phyloP scores from a whole-genome alignment of 371 early-diverging fungal genomes.

The Nematocida sp. region DNA sequence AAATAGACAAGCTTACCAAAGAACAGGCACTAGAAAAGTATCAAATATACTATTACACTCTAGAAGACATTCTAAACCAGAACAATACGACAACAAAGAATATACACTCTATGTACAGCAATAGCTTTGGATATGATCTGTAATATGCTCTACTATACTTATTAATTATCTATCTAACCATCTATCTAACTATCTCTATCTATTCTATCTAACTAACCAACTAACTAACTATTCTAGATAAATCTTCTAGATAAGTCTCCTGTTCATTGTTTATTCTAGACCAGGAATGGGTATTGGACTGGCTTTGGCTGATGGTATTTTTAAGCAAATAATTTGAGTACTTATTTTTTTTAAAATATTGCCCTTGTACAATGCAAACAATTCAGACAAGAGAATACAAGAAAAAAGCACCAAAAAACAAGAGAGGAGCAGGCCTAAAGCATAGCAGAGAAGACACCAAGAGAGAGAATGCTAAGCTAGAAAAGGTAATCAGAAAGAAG shows the following conservation, averaged over 20 bases:
- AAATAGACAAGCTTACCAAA: conserved; percentile 4
- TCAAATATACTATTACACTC: conserved; percentile 38
- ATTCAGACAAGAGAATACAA: conserved; percentile 32
- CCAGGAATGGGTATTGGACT: no score
- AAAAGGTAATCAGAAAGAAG: conserved; percentile 54
- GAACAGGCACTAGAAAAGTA: conserved; percentile 9
- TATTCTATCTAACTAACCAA: no score
- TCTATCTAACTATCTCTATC: no score
- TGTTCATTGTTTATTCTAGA: no score
- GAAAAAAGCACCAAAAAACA: conserved; percentile 35
- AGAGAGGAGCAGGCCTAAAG: conserved; percentile 18
- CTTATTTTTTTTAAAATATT: conserved; percentile 24
- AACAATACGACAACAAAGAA: neutral
- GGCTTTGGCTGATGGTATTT: no score
- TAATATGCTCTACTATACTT: neutral
- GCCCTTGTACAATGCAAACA: conserved; percentile 34
- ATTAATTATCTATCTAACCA: no score
- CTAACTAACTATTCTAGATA: no score
- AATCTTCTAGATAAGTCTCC: no score
- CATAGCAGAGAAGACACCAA: conserved; percentile 31
- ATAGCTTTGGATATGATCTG: conserved; percentile 7
- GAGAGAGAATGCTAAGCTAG: conserved; percentile 34
- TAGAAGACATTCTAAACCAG: conserved; percentile 9
- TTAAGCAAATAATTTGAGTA: no score
- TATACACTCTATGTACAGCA: conserved; percentile 12